Percentiles rank a stretch among this genome's conserved stretches.
Evolutionary conservation across 2,329 filamentous ascomycete species (phyloP).

Genomic region (Colletotrichum nymphaeae): DNA sequence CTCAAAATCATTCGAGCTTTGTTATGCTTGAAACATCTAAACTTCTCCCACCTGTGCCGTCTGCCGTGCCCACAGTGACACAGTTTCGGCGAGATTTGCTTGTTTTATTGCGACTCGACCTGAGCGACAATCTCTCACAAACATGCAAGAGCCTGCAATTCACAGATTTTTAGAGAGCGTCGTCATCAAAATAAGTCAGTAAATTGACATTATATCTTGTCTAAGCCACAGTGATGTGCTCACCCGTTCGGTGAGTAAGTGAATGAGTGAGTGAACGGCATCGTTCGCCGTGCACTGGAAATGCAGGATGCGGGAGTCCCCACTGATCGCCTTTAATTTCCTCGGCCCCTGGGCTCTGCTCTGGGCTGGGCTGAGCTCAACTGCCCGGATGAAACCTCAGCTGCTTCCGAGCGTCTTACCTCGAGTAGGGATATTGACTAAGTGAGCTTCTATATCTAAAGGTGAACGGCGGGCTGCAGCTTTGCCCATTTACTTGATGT

Average conservation of each 20-base stretch:
- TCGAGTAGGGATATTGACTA: neutral
- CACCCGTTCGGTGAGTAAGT: neutral
- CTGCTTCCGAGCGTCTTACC: neutral
- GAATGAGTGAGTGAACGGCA: neutral
- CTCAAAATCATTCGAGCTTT: neutral
- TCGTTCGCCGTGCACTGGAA: neutral
- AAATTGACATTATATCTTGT: neutral
- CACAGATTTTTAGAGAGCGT: neutral
- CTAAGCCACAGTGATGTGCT: neutral
- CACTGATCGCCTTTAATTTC: slow-evolving; percentile 35
- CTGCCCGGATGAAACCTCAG: neutral
- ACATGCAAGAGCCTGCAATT: neutral
- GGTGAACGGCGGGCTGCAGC: no score
- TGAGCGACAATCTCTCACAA: neutral
- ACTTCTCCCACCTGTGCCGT: neutral
- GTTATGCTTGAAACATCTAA: neutral
- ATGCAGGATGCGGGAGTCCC: slow-evolving; percentile 25
- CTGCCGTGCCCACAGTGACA: neutral
- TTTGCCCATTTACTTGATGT: neutral
- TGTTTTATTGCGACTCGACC: neutral
- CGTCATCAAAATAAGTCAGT: neutral
- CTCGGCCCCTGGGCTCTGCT: slow-evolving; percentile 1
- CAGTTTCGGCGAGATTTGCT: neutral
- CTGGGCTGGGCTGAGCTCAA: neutral
- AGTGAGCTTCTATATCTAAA: neutral